Percentiles rank a stretch among this genome's conserved stretches.
Conservation (phyloP, 2,329 filamentous ascomycete genomes). For the Amesomyces nigricolor region DNA sequence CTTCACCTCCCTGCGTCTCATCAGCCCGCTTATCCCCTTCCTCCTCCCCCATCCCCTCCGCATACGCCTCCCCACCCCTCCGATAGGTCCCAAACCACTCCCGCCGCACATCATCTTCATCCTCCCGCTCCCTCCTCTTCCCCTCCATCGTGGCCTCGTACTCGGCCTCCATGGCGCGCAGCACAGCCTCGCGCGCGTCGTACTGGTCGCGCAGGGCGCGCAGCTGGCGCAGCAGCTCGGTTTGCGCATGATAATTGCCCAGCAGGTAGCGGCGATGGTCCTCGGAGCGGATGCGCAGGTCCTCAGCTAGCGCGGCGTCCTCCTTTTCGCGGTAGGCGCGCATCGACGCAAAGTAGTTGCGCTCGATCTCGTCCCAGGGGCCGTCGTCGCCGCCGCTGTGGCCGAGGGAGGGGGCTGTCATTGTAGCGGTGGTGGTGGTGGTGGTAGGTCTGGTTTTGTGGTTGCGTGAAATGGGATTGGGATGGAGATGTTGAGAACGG, state of each 20-base stretch:
- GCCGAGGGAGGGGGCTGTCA: not conserved
- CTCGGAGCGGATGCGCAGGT: conserved; percentile 28
- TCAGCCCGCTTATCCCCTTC: not conserved
- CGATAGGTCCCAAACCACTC: conserved; percentile 16
- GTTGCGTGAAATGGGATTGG: too few species aligned
- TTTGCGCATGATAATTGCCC: conserved; percentile 29
- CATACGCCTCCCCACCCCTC: not conserved
- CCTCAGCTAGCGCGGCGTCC: conserved; percentile 31
- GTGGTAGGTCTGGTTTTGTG: too few species aligned
- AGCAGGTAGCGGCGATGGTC: conserved; percentile 19
- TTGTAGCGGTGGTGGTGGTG: not conserved
- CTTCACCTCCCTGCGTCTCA: too few species aligned
- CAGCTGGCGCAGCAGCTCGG: conserved; percentile 12
- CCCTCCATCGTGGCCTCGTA: not conserved
- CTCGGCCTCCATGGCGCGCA: conserved; percentile 2
- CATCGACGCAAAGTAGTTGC: conserved; percentile 28
- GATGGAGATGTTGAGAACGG: too few species aligned
- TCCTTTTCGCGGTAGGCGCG: conserved; percentile 21
- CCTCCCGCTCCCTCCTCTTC: not conserved
- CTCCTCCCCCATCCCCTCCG: not conserved
- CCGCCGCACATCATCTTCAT: conserved; percentile 9
- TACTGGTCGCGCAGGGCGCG: conserved; percentile 3
- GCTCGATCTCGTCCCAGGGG: conserved; percentile 37
- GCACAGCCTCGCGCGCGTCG: not conserved
- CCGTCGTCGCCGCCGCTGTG: not conserved